Conservation (phyloP, 306 rosid species). For the Aeschynomene evenia region DNA sequence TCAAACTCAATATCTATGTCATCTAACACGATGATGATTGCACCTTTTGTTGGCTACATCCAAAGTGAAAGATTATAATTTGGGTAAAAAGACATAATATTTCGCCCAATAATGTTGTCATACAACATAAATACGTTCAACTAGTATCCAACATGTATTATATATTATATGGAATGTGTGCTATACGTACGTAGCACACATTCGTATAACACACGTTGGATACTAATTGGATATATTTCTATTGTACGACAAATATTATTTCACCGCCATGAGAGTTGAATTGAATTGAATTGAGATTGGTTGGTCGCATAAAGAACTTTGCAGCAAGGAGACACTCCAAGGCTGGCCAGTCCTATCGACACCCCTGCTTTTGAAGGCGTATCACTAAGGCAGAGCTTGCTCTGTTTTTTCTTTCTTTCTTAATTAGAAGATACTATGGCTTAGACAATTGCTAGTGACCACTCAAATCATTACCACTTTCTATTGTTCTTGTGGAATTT, state of each 20-base stretch:
- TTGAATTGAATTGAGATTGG: too few relatives aligned
- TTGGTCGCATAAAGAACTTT: neutral
- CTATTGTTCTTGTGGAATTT: constrained; percentile 23
- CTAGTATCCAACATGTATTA: too few relatives aligned
- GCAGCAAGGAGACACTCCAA: constrained; percentile 24
- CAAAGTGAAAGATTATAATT: neutral
- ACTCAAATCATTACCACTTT: constrained; percentile 40
- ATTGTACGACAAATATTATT: neutral
- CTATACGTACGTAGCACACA: too few relatives aligned
- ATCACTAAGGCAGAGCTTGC: neutral
- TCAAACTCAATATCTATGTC: too few relatives aligned
- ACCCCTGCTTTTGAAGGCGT: constrained; percentile 18
- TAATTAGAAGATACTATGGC: constrained; percentile 1
- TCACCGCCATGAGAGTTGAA: too few relatives aligned
- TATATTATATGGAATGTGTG: too few relatives aligned
- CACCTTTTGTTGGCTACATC: neutral
- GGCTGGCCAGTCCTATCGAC: constrained; percentile 25
- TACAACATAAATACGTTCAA: too few relatives aligned
- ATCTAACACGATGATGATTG: neutral
- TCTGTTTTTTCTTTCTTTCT: neutral
- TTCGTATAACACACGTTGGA: too few relatives aligned
- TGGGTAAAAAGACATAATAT: too few relatives aligned
- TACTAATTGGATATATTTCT: too few relatives aligned
- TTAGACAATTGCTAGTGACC: constrained; percentile 40
- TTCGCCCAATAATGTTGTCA: too few relatives aligned